Percentiles rank a stretch among this genome's conserved stretches.
phyloP scores from a whole-genome alignment of 306 rosid species.

The Aeschynomene evenia region DNA sequence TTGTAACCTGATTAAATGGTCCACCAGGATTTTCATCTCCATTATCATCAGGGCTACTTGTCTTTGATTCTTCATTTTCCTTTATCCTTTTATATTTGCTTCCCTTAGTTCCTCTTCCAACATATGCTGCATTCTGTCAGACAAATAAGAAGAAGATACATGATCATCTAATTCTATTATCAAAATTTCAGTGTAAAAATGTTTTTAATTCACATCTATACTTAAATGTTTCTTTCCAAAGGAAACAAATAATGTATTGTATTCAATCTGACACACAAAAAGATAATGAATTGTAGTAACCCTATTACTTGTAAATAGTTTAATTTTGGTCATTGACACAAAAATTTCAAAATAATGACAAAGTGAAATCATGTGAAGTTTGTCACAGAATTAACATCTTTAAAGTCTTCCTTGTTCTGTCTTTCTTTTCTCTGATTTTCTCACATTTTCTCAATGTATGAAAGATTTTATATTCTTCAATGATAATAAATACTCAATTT shows the following conservation, averaged over 20 bases:
- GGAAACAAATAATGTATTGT: neutral
- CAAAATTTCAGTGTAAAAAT: conserved; percentile 7
- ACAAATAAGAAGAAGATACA: conserved; percentile 1
- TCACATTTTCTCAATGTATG: neutral
- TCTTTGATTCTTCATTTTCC: conserved; percentile 31
- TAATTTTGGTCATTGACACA: neutral
- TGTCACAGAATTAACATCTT: conserved; percentile 6
- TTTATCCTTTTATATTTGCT: conserved; percentile 31
- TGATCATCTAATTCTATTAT: conserved; percentile 3
- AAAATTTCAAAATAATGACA: neutral
- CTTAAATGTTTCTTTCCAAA: conserved; percentile 7
- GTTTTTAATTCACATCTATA: neutral
- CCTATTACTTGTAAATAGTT: neutral
- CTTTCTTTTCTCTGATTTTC: conserved; percentile 5
- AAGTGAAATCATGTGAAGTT: neutral
- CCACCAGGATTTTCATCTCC: conserved; percentile 49
- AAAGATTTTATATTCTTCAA: conserved; percentile 12
- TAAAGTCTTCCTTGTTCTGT: neutral
- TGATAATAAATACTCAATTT: neutral
- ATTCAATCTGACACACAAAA: conserved; percentile 1
- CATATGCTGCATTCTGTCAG: conserved; percentile 37
- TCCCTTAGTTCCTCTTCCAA: conserved; percentile 31
- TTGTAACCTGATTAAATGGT: conserved; percentile 61
- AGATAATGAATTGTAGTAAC: neutral
- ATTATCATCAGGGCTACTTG: conserved; percentile 39